A percentile compares a stretch with the other conserved stretches of the same genome.
Evolutionary conservation across 768 basidiomycete species (phyloP).

Genomic region (Lenzites betulinus): DNA sequence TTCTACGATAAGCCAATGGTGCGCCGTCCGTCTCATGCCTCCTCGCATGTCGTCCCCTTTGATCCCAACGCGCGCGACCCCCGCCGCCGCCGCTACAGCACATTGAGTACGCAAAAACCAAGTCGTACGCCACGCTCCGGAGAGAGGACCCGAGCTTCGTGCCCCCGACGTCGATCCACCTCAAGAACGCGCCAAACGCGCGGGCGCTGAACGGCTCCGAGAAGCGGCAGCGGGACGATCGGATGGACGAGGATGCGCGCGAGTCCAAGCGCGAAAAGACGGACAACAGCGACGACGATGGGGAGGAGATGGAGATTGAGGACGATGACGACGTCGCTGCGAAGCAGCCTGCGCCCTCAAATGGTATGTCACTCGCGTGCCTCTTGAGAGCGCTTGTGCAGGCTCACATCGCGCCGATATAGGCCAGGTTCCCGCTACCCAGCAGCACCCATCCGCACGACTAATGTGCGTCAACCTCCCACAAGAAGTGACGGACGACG

Average conservation of each 20-base stretch:
- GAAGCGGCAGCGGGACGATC: constrained; percentile 72
- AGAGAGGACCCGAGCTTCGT: constrained; percentile 82
- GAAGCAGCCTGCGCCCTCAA: constrained; percentile 32
- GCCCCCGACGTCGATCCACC: constrained; percentile 66
- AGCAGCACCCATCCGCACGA: constrained; percentile 58
- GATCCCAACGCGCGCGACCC: constrained; percentile 25
- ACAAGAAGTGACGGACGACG: constrained; percentile 85
- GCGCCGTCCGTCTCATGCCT: constrained; percentile 37
- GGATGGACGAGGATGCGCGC: constrained; percentile 52
- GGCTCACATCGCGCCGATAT: neutral
- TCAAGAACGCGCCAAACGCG: constrained; percentile 37
- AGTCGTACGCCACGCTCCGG: constrained; percentile 82
- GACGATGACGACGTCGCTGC: constrained; percentile 69
- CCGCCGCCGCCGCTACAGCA: constrained; percentile 50
- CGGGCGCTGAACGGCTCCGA: constrained; percentile 37
- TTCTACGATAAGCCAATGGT: constrained; percentile 95
- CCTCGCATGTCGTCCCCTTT: constrained; percentile 29
- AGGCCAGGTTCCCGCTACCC: constrained; percentile 47
- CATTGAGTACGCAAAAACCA: constrained; percentile 88
- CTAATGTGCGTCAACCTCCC: constrained; percentile 86
- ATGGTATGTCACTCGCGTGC: constrained; percentile 14
- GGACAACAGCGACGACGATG: constrained; percentile 60
- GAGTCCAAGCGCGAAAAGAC: constrained; percentile 70
- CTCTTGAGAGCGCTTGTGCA: constrained; percentile 3
- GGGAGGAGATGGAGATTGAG: constrained; percentile 93